A percentile compares a stretch with the other conserved stretches of the same genome.
These are phyloP conservation scores for Capsicum pubescens DNA, from an alignment of 257 asterid species.

Conservation along the genomic window DNA sequence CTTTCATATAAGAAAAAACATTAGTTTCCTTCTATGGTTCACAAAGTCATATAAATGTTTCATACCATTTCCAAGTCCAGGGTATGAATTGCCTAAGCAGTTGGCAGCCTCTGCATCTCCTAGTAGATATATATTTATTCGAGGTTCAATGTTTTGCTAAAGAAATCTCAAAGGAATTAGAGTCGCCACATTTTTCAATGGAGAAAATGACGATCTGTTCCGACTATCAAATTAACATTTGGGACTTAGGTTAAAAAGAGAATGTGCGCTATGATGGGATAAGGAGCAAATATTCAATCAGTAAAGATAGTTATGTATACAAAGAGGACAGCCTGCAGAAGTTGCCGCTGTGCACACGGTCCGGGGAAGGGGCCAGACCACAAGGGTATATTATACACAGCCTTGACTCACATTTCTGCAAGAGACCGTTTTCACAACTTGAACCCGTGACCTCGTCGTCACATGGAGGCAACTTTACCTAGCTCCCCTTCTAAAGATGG, in stretches of 20 bases:
- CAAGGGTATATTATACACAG: too few species aligned
- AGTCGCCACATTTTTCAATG: neutral
- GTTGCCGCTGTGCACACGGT: too few species aligned
- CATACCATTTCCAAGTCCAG: neutral
- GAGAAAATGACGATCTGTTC: neutral
- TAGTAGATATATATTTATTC: neutral
- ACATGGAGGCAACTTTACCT: too few species aligned
- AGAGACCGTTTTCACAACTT: too few species aligned
- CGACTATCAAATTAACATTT: neutral
- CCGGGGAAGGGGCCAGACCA: too few species aligned
- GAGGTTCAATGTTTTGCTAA: neutral
- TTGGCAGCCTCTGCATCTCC: neutral
- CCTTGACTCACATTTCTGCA: too few species aligned
- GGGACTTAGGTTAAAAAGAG: too few species aligned
- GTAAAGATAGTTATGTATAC: neutral
- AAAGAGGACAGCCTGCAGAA: too few species aligned
- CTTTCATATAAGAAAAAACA: neutral
- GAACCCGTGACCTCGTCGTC: too few species aligned
- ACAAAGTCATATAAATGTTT: neutral
- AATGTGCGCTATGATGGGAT: neutral
- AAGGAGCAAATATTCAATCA: neutral
- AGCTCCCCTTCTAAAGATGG: too few species aligned
- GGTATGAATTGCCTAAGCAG: neutral
- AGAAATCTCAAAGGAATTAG: neutral
- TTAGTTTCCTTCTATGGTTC: neutral